Evolutionary conservation across 495 filamentous ascomycete species (phyloP).

Genomic region (Pseudoneurospora amorphoporcata): DNA sequence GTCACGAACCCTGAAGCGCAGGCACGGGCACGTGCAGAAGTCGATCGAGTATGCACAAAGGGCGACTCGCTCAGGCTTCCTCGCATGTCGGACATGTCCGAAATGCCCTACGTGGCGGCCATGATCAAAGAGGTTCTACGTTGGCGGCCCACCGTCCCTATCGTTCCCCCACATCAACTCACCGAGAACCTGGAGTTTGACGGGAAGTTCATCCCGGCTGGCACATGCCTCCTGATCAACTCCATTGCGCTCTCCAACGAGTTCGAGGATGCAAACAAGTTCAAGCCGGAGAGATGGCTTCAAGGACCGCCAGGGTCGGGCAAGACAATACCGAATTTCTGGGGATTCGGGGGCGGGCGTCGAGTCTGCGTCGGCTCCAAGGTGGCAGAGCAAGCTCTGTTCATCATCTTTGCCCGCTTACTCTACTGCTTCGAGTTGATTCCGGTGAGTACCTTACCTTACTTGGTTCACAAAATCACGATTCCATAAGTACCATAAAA

Average conservation of each 20-base stretch:
- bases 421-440: constrained; percentile 32
- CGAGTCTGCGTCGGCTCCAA: constrained; percentile 39
- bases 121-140: constrained; percentile 46
- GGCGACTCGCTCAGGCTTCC: constrained; percentile 24
- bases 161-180: constrained; percentile 20
- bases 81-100: constrained; percentile 33
- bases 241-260: constrained; percentile 22
- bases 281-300: constrained; percentile 40
- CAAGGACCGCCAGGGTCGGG: constrained; percentile 21
- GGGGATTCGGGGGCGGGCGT: constrained; percentile 30
- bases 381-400: constrained; percentile 33
- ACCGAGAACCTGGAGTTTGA: constrained; percentile 40
- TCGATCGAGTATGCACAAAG: constrained; percentile 30
- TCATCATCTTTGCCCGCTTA: constrained; percentile 33
- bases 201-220: constrained; percentile 38
- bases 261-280: constrained; percentile 22
- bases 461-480: background rate
- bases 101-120: constrained; percentile 38
- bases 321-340: constrained; percentile 13
- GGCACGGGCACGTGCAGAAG: constrained; percentile 20
- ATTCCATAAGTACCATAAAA: background rate
- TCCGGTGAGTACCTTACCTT: constrained; percentile 1
- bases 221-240: constrained; percentile 29
- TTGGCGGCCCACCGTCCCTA: constrained; percentile 39
- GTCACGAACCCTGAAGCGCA: constrained; percentile 23